phyloP scores from a whole-genome alignment of 768 basidiomycete species.

The Phanerochaete sordida region DNA sequence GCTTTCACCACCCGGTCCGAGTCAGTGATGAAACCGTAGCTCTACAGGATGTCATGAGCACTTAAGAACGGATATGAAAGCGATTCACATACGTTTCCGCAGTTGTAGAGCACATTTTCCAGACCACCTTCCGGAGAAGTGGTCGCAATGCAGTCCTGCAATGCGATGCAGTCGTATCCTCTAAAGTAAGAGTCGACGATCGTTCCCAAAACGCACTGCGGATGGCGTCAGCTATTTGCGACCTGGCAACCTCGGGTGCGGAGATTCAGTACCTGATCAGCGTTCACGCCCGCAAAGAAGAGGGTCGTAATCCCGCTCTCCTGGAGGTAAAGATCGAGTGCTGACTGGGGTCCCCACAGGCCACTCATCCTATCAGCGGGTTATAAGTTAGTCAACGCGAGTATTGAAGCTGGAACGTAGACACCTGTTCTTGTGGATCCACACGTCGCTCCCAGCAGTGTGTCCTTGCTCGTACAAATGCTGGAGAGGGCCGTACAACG shows the following conservation, averaged over 20 bases:
- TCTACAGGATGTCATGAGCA: constrained; percentile 26
- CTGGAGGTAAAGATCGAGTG: constrained; percentile 57
- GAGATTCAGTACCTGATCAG: constrained; percentile 48
- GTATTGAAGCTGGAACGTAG: not conserved
- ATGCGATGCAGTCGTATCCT: constrained; percentile 60
- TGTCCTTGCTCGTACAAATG: constrained; percentile 48
- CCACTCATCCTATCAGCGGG: constrained; percentile 52
- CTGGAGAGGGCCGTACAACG: constrained; percentile 63
- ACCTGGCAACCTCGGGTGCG: not conserved
- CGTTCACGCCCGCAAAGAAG: constrained; percentile 63
- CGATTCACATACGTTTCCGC: constrained; percentile 41
- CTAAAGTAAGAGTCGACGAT: constrained; percentile 59
- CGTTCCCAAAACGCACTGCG: constrained; percentile 62
- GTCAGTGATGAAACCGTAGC: constrained; percentile 50
- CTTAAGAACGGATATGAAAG: not conserved
- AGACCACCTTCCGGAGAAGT: constrained; percentile 55
- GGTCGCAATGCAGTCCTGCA: constrained; percentile 60
- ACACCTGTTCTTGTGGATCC: constrained; percentile 71
- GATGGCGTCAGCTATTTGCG: not conserved
- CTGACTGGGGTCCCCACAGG: constrained; percentile 61
- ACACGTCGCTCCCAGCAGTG: constrained; percentile 56
- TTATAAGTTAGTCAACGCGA: not conserved
- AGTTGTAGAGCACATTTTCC: constrained; percentile 57
- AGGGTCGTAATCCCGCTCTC: constrained; percentile 61
- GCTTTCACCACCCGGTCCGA: constrained; percentile 25